phyloP scores from a whole-genome alignment of 108 stramenopile genomes.

The Cyclotella baltica region DNA sequence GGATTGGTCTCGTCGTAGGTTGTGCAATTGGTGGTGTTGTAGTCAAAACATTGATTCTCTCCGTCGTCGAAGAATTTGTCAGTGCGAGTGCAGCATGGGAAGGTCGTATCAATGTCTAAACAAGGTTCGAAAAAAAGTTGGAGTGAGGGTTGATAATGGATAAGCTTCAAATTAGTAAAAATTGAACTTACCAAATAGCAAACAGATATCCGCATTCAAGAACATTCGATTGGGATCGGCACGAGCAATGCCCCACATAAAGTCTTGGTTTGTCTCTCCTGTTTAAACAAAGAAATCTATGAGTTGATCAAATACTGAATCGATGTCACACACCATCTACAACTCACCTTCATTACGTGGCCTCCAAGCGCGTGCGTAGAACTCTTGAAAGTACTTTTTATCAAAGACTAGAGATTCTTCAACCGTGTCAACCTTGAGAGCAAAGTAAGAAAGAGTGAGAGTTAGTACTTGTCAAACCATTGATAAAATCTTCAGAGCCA shows the following conservation, averaged over 20 bases:
- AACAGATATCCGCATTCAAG: constrained; percentile 43
- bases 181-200: too few relatives aligned
- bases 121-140: too few relatives aligned
- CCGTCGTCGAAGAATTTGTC: constrained; percentile 10
- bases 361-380: constrained; percentile 10
- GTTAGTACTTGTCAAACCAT: too few relatives aligned
- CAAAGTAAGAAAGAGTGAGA: too few relatives aligned
- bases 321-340: too few relatives aligned
- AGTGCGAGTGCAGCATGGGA: constrained; percentile 30
- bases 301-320: too few relatives aligned
- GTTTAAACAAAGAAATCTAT: too few relatives aligned
- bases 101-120: constrained; percentile 25
- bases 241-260: constrained; percentile 13
- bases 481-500: too few relatives aligned
- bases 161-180: too few relatives aligned
- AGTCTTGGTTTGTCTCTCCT: constrained; percentile 19
- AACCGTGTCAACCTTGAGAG: constrained; percentile 34
- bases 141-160: too few relatives aligned
- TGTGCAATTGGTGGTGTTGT: too few relatives aligned
- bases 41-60: constrained; percentile 3
- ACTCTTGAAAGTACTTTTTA: constrained; percentile 39
- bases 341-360: constrained; percentile 12
- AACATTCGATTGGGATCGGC: constrained; percentile 1
- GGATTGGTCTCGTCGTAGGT: too few relatives aligned
- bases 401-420: constrained; percentile 38